Evolutionary conservation across 306 rosid genomes (phyloP), one percentile per base, ranked within the genome.

Genomic region (Quillaja saponaria): DNA sequence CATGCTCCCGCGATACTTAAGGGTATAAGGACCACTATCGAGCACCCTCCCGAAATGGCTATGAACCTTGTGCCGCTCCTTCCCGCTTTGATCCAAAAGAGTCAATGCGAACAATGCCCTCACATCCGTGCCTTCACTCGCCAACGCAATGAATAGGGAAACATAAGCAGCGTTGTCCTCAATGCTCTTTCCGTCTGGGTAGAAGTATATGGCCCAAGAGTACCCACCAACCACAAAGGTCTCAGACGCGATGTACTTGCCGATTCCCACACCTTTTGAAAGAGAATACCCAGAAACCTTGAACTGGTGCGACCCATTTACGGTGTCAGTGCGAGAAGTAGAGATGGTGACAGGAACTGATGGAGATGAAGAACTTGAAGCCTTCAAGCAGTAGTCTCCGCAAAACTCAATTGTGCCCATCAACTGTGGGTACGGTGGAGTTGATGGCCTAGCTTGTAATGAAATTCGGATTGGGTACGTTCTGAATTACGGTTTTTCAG

Each of bases 1-100:
- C 89, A 84, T 84, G 86, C 86, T 84, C 55, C 89, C 89, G 5
- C 84, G 79, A 63, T 77, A 77, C 28, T 84, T 84, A 19, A 84
- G 89, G 20, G 86, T 71, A 63, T 84, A 84, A 0, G 89, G 89
- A 16, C 89, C 89, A 34, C 80, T 61, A 41, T 84, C 84, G n/a
- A 80, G 81, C 65, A 72, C 61, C 58, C 89, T 42, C 18, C 57
- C 72, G 17, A 84, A 84, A 66, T 84, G 89, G 76, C 84, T 80
- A 50, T 84, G 89, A 16, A 80, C 89, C 71, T 84, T 84, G 63
- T 84, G 89, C 47, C 77, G 68, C 18, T 63, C 84, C 52, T 67
- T 74, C 55, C 76, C 89, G 61, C 81, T 84, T 67, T 84, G 86
- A 69, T 84, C 89, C 71, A 68, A 31, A 40, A 84, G 77, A 58